phyloP scores from a whole-genome alignment of 1,284 basidiomycete genomes.

The Melampsora americana region DNA sequence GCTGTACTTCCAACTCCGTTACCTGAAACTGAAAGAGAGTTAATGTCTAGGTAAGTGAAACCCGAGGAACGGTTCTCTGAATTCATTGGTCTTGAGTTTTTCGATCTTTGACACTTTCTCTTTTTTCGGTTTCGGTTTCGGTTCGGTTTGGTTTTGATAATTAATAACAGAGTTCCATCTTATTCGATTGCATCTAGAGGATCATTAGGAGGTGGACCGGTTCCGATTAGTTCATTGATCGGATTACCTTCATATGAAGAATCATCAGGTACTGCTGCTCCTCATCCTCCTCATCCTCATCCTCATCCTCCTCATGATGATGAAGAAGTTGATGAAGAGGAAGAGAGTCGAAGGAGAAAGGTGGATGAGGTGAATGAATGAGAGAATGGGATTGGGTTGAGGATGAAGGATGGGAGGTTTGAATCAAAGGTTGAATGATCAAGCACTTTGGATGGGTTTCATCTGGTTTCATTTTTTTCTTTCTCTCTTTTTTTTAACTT shows the following conservation, averaged over 20 bases:
- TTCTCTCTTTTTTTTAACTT: no score
- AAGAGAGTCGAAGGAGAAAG: no score
- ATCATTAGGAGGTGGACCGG: constrained; percentile 77
- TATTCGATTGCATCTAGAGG: constrained; percentile 75
- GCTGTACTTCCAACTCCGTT: neutral
- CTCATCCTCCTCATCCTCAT: no score
- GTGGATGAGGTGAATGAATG: no score
- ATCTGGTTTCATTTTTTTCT: no score
- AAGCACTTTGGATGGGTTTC: no score
- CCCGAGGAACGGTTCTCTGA: neutral
- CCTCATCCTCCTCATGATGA: neutral
- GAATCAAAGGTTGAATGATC: no score
- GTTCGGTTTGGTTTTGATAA: neutral
- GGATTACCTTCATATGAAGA: constrained; percentile 43
- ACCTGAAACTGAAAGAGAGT: constrained; percentile 4
- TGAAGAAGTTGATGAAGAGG: no score
- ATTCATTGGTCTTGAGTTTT: neutral
- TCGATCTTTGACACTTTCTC: neutral
- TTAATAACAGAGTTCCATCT: constrained; percentile 61
- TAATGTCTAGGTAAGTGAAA: constrained; percentile 27
- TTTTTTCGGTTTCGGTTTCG: no score
- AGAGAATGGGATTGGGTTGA: no score
- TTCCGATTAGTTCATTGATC: constrained; percentile 61
- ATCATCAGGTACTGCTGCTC: neutral
- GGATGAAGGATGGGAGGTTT: no score